Conservation (phyloP, 176 grass and related monocot species). For the Neostapfia colusana region DNA sequence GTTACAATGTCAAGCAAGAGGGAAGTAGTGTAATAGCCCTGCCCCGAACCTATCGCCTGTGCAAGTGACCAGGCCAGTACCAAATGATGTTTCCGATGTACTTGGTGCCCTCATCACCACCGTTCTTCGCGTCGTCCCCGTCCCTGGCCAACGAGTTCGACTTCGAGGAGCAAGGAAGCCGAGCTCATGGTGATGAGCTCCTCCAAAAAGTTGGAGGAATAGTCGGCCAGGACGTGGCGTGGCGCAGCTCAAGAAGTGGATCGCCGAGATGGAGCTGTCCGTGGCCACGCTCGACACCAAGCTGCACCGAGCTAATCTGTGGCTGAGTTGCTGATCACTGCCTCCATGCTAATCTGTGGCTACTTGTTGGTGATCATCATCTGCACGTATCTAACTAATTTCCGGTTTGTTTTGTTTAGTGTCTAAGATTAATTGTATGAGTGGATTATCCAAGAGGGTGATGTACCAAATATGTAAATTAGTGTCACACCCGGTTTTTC, state of each 20-base stretch:
- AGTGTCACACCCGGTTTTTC: too few species aligned
- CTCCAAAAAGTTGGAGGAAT: conserved; percentile 66
- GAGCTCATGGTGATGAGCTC: conserved; percentile 47
- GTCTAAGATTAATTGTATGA: conserved; percentile 20
- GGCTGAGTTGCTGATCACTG: conserved; percentile 17
- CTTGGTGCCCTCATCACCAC: conserved; percentile 54
- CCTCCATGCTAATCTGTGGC: background rate
- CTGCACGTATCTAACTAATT: conserved; percentile 24
- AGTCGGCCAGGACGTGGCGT: conserved; percentile 57
- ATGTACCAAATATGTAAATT: conserved; percentile 24
- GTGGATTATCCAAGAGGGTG: background rate
- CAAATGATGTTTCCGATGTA: conserved; percentile 44
- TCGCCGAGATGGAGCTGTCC: conserved; percentile 58
- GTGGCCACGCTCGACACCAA: conserved; percentile 72
- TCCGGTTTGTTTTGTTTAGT: background rate
- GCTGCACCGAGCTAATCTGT: conserved; percentile 39
- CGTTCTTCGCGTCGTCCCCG: conserved; percentile 51
- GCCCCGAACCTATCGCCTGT: background rate
- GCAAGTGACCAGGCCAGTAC: background rate
- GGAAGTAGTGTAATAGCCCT: background rate
- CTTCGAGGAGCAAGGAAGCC: conserved; percentile 21
- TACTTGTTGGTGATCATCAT: background rate
- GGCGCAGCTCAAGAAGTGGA: conserved; percentile 61
- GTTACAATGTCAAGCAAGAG: conserved; percentile 25
- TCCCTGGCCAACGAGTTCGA: conserved; percentile 36